Evolutionary conservation across 2,329 filamentous ascomycete genomes (phyloP), one percentile per base, ranked within the genome.

Genomic region (Pseudocercospora fijiensis): DNA sequence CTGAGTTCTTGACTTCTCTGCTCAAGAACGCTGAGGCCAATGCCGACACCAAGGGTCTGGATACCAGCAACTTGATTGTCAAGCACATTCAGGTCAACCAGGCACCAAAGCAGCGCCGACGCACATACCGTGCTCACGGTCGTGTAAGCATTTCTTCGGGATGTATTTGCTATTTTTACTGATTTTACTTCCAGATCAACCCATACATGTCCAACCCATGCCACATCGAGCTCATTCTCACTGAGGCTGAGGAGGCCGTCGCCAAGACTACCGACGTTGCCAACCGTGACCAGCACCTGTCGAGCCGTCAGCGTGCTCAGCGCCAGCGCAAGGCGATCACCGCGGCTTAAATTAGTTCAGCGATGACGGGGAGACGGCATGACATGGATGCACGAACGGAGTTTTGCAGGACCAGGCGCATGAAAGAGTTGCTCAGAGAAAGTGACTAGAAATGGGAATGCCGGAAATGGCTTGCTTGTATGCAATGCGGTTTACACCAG

Each of bases 31-130:
- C 92, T 74, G 92, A 96, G 86, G 89, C 92, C 85, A 96, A 96
- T 83, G 92, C 92, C 80, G 93, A 96, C 77, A 90, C 91, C 82
- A 96, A 96, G 88, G 92, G 93, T 78, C 91, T 96, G 78, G 92
- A 99, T 84, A 98, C 93, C 79, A 89, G 89, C 84, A 96, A 96
- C 87, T 86, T 99, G 79, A 84, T 98, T 80, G 91, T 99, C 85
- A 97, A 97, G 91, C 96, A 97, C 90, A 99, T 99, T 85, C 95
- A 99, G 87, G 95, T 99, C 88, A 99, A 99, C 91, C 95, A 99
- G 88, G 96, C 95, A 76, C 95, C 95, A 78, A 98, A 98, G 90
- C 94, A 98, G 88, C 90, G 95, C 81, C 89, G 95, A 85, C 90
- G 95, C 83, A 99, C 95, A 80, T 99, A 99, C 91, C 93, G 95